These are phyloP conservation scores for grape (Vitis vinifera) DNA, from an alignment of 164 flowering plant species.

Conservation along the genomic window DNA sequence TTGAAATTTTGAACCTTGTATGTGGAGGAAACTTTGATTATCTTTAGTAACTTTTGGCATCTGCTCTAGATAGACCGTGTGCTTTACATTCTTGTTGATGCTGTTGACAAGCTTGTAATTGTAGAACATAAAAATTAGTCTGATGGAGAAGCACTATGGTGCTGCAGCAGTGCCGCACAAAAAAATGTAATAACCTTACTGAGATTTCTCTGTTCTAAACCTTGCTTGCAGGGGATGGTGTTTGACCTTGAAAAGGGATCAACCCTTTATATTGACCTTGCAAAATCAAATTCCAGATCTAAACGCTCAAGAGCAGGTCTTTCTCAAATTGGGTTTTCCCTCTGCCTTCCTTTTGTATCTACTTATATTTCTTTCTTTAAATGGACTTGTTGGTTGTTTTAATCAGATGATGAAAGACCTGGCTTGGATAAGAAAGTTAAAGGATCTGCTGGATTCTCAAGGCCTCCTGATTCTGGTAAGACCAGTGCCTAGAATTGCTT, in stretches of 20 bases:
- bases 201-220: background rate
- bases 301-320: constrained; percentile 85
- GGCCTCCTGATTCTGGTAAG: constrained; percentile 71
- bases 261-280: constrained; percentile 74
- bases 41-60: too few relatives aligned
- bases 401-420: constrained; percentile 60
- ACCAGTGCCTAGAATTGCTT: constrained; percentile 6
- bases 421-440: constrained; percentile 66
- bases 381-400: constrained; percentile 9
- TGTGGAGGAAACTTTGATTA: too few relatives aligned
- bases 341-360: background rate
- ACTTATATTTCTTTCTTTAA: background rate
- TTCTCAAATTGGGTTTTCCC: background rate
- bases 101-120: background rate
- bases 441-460: constrained; percentile 40
- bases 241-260: constrained; percentile 91
- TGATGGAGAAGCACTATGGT: background rate
- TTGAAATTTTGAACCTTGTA: too few relatives aligned
- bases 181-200: background rate
- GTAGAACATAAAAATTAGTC: background rate
- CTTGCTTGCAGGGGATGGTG: constrained; percentile 66
- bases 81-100: background rate
- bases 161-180: background rate
- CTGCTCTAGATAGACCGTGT: too few relatives aligned
- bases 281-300: constrained; percentile 87